Evolutionary conservation across 441 rosid genomes (phyloP).

Genomic region (Jatropha podagrica): DNA sequence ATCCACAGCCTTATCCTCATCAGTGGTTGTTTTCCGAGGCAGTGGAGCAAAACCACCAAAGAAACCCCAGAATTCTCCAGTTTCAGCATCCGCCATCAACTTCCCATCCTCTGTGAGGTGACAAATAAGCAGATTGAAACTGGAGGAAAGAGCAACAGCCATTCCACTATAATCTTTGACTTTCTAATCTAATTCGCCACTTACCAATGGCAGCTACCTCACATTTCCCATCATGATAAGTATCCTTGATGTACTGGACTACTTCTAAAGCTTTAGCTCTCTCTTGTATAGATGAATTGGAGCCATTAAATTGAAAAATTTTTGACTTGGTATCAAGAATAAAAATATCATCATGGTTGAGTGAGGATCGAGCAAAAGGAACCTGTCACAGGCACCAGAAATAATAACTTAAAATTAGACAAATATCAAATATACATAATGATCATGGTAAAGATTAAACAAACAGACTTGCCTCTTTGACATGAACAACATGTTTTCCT

Average conservation of each 20-base stretch:
- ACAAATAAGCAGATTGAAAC: conserved; percentile 21
- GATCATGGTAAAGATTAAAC: conserved; percentile 15
- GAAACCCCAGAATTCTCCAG: conserved; percentile 97
- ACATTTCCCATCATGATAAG: conserved; percentile 90
- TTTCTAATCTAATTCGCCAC: conserved; percentile 31
- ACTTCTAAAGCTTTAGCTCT: conserved; percentile 98
- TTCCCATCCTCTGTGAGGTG: conserved; percentile 90
- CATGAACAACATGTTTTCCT: conserved; percentile 96
- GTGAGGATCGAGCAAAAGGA: conserved; percentile 88
- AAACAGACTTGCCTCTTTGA: conserved; percentile 75
- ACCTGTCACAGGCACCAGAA: conserved; percentile 51
- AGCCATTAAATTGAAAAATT: conserved; percentile 74
- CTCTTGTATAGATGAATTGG: conserved; percentile 95
- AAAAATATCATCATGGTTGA: conserved; percentile 94
- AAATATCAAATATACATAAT: neutral
- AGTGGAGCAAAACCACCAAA: conserved; percentile 99
- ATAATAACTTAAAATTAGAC: conserved; percentile 6
- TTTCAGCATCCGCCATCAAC: conserved; percentile 98
- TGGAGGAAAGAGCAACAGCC: neutral
- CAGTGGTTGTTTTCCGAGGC: conserved; percentile 64
- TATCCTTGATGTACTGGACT: conserved; percentile 90
- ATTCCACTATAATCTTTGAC: conserved; percentile 16
- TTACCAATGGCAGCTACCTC: conserved; percentile 89
- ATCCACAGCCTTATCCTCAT: conserved; percentile 47
- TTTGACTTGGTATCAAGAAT: conserved; percentile 48